Percentiles rank a stretch among this genome's conserved stretches.
phyloP scores from a whole-genome alignment of 2,329 filamentous ascomycete species.

The Sporothrix brunneoviolacea region DNA sequence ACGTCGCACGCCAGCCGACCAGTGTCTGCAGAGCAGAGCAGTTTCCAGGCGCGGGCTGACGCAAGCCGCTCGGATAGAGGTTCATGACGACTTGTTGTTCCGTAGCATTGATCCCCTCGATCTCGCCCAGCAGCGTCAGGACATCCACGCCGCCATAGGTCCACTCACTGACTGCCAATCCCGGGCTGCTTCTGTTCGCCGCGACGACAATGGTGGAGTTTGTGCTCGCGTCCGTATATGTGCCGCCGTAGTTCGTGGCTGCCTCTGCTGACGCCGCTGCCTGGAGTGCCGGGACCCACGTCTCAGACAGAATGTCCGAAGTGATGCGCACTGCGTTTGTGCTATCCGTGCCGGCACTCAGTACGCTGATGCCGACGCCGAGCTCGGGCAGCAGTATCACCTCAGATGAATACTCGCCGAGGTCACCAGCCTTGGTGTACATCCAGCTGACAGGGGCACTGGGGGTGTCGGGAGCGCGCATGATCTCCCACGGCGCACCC shows the following conservation, averaged over 20 bases:
- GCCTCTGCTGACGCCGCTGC: slow-evolving; percentile 4
- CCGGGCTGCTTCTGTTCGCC: background rate
- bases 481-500: slow-evolving; percentile 42
- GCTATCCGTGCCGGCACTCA: slow-evolving; percentile 24
- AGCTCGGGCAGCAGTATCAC: slow-evolving; percentile 41
- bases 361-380: slow-evolving; percentile 33
- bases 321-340: slow-evolving; percentile 1
- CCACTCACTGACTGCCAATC: background rate
- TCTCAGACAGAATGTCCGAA: background rate
- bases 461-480: slow-evolving; percentile 28
- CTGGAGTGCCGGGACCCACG: slow-evolving; percentile 3
- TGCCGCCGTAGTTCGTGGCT: background rate
- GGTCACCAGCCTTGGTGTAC: slow-evolving; percentile 39
- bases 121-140: background rate
- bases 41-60: background rate
- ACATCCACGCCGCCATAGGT: background rate
- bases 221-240: background rate
- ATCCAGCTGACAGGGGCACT: slow-evolving; percentile 35
- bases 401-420: slow-evolving; percentile 33
- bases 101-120: background rate
- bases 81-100: background rate
- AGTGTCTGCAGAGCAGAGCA: background rate
- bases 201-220: background rate
- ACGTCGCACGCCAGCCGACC: slow-evolving; percentile 8
- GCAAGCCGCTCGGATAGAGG: slow-evolving; percentile 4